A percentile compares a stretch with the other conserved stretches of the same genome.
These are phyloP conservation scores for Lactarius quietus DNA, from an alignment of 768 basidiomycete genomes.

Conservation along the genomic window DNA sequence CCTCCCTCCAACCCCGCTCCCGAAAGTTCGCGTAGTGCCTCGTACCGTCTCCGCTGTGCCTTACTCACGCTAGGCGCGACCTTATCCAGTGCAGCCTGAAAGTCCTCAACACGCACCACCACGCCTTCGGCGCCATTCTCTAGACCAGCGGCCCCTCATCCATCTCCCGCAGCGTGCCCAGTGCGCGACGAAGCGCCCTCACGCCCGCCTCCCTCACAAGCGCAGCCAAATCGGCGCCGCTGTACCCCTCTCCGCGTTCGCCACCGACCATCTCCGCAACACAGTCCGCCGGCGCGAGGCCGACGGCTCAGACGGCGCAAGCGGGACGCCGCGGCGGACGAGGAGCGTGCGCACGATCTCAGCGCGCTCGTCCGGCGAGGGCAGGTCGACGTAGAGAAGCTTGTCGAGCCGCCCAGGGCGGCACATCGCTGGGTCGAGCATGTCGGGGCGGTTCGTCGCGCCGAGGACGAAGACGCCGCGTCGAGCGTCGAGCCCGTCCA, in stretches of 20 bases:
- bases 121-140: slow-evolving; percentile 34
- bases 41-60: slow-evolving; percentile 79
- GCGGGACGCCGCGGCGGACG: slow-evolving; percentile 54
- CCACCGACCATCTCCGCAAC: slow-evolving; percentile 46
- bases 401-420: slow-evolving; percentile 96
- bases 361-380: slow-evolving; percentile 63
- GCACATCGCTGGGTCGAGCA: slow-evolving; percentile 97
- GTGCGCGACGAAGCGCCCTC: slow-evolving; percentile 62
- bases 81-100: slow-evolving; percentile 69
- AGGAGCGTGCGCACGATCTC: slow-evolving; percentile 82
- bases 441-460: slow-evolving; percentile 93
- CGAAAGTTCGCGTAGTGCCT: slow-evolving; percentile 78
- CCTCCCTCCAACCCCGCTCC: slow-evolving; percentile 59
- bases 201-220: slow-evolving; percentile 90
- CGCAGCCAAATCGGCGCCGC: slow-evolving; percentile 87
- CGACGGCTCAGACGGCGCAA: slow-evolving; percentile 36
- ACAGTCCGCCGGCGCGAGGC: slow-evolving; percentile 31
- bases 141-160: slow-evolving; percentile 32
- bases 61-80: slow-evolving; percentile 82
- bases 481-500: slow-evolving; percentile 85
- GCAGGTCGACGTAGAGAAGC: slow-evolving; percentile 89
- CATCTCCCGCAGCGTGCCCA: slow-evolving; percentile 66
- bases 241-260: slow-evolving; percentile 78
- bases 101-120: slow-evolving; percentile 62
- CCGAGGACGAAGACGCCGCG: slow-evolving; percentile 91